Evolutionary conservation across 73 alveolate species (phyloP).

Genomic region (Tetrahymena elliotti): DNA sequence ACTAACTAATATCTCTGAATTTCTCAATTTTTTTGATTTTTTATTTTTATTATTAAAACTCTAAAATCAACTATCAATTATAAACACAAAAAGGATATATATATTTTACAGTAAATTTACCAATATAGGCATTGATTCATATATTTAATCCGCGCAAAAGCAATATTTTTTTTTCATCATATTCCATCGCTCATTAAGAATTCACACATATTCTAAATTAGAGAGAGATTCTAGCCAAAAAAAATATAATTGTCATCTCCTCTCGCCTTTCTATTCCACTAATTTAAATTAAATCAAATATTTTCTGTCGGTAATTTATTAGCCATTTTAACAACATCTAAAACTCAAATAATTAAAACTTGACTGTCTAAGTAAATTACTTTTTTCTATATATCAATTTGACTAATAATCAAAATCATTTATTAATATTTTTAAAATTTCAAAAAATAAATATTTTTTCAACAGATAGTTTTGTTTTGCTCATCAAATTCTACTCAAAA

Average conservation of each 20-base stretch:
- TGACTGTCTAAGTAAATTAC: not conserved
- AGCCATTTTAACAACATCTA: not conserved
- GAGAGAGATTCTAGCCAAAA: not conserved
- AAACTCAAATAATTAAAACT: too few species aligned
- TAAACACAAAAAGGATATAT: not conserved
- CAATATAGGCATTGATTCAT: not conserved
- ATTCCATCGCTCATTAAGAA: not conserved
- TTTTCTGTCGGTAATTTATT: not conserved
- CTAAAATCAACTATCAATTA: not conserved
- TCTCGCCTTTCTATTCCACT: too few species aligned
- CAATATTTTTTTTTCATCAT: not conserved
- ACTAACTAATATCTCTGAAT: not conserved
- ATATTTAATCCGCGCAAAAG: not conserved
- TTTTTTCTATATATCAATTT: not conserved
- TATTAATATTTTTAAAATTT: too few species aligned
- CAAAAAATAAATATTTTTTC: too few species aligned
- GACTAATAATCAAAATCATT: too few species aligned
- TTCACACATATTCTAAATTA: not conserved
- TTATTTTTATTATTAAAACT: not conserved
- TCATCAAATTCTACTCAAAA: too few species aligned
- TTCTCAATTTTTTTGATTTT: not conserved
- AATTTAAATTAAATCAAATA: not conserved
- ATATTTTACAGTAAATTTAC: not conserved
- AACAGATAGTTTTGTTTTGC: too few species aligned
- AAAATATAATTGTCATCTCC: not conserved